Conservation (phyloP, 495 filamentous ascomycete genomes). For the Hypoxylon perforatum region DNA sequence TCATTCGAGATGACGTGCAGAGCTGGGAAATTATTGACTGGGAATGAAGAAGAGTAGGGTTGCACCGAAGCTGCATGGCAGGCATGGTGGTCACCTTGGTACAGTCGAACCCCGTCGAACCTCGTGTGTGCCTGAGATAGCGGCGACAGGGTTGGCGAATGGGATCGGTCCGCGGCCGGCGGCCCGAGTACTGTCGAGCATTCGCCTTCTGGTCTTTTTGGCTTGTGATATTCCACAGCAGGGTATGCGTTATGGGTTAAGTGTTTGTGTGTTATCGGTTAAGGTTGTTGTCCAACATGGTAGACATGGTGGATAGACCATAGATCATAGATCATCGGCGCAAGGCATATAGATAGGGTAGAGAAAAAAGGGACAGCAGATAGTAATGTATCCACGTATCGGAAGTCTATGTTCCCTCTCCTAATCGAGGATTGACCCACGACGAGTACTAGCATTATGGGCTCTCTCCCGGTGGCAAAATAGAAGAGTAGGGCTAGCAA, state of each 20-base stretch:
- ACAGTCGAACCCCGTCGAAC: conserved; percentile 15
- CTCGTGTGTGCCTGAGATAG: conserved; percentile 37
- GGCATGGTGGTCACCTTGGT: conserved; percentile 36
- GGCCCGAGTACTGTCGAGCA: conserved; percentile 8
- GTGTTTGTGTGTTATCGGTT: conserved; percentile 32
- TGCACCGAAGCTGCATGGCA: conserved; percentile 42
- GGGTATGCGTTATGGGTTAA: conserved; percentile 13
- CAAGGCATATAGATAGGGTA: conserved; percentile 25
- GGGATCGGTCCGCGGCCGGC: conserved; percentile 30
- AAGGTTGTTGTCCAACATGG: conserved; percentile 9
- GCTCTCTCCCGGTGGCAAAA: conserved; percentile 29
- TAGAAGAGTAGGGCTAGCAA: conserved; percentile 1
- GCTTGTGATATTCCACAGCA: conserved; percentile 39
- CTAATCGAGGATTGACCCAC: conserved; percentile 37
- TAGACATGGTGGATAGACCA: conserved; percentile 1
- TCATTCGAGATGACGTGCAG: conserved; percentile 65
- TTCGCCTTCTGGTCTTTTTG: conserved; percentile 17
- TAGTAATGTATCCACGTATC: conserved; percentile 20
- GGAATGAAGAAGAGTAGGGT: conserved; percentile 51
- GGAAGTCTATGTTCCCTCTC: conserved; percentile 39
- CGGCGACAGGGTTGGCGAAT: conserved; percentile 42
- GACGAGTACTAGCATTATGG: conserved; percentile 26
- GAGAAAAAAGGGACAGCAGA: conserved; percentile 5
- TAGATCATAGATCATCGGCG: conserved; percentile 32
- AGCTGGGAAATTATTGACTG: conserved; percentile 71